A percentile compares a stretch with the other conserved stretches of the same genome.
These are phyloP conservation scores for Rubus parviflorus DNA, from an alignment of 306 rosid genomes.

Conservation along the genomic window DNA sequence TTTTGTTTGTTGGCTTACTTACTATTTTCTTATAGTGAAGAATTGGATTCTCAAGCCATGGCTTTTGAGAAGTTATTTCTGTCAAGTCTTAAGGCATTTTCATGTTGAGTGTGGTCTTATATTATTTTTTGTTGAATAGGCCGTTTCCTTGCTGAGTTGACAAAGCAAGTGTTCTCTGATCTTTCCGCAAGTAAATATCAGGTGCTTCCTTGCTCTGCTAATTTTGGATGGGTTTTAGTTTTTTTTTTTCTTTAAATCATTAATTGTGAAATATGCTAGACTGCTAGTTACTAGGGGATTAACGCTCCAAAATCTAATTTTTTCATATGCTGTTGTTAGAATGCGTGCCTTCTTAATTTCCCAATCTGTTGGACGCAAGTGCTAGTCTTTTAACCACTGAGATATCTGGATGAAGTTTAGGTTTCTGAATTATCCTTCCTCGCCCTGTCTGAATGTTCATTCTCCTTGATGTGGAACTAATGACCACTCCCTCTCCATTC, in stretches of 20 bases:
- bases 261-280: background rate
- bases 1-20: slow-evolving; percentile 5
- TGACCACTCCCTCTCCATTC: background rate
- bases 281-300: background rate
- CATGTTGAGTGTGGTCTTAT: background rate
- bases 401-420: background rate
- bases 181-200: slow-evolving; percentile 95
- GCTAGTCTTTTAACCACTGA: background rate
- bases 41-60: background rate
- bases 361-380: background rate
- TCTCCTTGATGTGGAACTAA: background rate
- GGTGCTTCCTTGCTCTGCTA: slow-evolving; percentile 47
- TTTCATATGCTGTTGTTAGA: too few species aligned
- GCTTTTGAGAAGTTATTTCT: background rate
- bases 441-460: background rate
- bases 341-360: background rate
- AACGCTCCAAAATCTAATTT: background rate
- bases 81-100: background rate
- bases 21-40: background rate
- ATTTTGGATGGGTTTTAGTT: slow-evolving; percentile 1
- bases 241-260: background rate
- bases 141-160: slow-evolving; percentile 93
- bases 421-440: background rate
- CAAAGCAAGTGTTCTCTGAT: slow-evolving; percentile 91
- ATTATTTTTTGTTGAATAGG: slow-evolving; percentile 41